Evolutionary conservation across 768 basidiomycete species (phyloP), one percentile per base, ranked within the genome.

Genomic region (Rickenella mellea): DNA sequence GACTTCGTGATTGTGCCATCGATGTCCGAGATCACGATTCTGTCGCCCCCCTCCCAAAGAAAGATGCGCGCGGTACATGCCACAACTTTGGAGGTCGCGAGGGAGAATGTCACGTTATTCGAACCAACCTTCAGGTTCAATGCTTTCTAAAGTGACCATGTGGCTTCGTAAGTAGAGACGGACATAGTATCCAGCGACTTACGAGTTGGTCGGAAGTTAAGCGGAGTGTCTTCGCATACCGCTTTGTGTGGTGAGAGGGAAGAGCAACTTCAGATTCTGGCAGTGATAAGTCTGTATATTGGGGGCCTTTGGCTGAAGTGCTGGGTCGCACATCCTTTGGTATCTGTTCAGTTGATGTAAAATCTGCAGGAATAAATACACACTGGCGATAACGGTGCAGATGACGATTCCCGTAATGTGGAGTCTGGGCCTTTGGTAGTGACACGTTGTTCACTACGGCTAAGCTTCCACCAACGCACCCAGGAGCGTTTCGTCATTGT

Each of bases 1-100:
- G 49, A 94, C 91, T 97, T 98, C 7, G 96, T 99, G 56, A 99
- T 99, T 1, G 94, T 99, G 5, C 96, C 96, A 55, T 99, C 96
- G 47, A 99, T 98, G 55, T 99, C 96, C 30, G 92, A 96, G 29
- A 99, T 79, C 20, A 99, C 86, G 17, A 99, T 77, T 2, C 74
- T 71, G 54, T 96, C 92, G 2, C 80, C 80, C n/a, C 80, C 76
- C 44, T 97, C 88, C 93, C 92, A 98, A 19, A 98, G 71, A 51
- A 99, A 99, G 47, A 99, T 87, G 4, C 91, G 74, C 15, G 96
- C 89, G 2, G 91, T 81, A 45, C 92, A 94, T 3, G 84, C 88
- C 2, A 86, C 75, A 1, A 71, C 73, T 4, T 88, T 87, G 1
- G 86, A 80, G 3, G 84, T 74, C 10, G 88, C 87, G 29, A 97